Conservation (phyloP, 2,329 filamentous ascomycete genomes). For the Xylaria sp. region DNA sequence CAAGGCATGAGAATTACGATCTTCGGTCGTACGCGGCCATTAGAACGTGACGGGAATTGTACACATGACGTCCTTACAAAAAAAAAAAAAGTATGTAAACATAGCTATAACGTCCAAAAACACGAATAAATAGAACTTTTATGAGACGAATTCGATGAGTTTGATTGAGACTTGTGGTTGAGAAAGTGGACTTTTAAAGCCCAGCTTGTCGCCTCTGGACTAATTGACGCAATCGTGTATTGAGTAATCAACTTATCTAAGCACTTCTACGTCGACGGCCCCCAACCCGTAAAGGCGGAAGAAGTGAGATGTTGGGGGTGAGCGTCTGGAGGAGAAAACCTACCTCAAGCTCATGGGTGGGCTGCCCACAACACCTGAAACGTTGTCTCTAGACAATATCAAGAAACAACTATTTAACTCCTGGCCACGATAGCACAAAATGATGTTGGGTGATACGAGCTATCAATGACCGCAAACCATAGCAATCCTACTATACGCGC, state of each 20-base stretch:
- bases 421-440: too few relatives aligned
- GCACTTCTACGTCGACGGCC: neutral
- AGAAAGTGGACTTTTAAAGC: neutral
- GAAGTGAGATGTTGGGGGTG: too few relatives aligned
- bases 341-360: too few relatives aligned
- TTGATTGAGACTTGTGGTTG: neutral
- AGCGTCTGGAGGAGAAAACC: too few relatives aligned
- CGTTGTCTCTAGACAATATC: too few relatives aligned
- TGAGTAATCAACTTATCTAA: too few relatives aligned
- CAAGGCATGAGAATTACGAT: neutral
- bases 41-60: slow-evolving; percentile 7
- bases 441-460: too few relatives aligned
- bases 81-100: slow-evolving; percentile 18
- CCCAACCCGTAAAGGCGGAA: too few relatives aligned
- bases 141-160: neutral
- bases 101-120: slow-evolving; percentile 14
- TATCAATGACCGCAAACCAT: too few relatives aligned
- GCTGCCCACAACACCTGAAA: too few relatives aligned
- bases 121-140: slow-evolving; percentile 1
- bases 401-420: too few relatives aligned
- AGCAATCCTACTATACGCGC: neutral
- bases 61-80: neutral
- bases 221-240: too few relatives aligned
- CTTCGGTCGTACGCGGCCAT: neutral
- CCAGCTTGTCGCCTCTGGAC: neutral